These are phyloP conservation scores for Lactarius quietus DNA, from an alignment of 768 basidiomycete species.

Conservation along the genomic window DNA sequence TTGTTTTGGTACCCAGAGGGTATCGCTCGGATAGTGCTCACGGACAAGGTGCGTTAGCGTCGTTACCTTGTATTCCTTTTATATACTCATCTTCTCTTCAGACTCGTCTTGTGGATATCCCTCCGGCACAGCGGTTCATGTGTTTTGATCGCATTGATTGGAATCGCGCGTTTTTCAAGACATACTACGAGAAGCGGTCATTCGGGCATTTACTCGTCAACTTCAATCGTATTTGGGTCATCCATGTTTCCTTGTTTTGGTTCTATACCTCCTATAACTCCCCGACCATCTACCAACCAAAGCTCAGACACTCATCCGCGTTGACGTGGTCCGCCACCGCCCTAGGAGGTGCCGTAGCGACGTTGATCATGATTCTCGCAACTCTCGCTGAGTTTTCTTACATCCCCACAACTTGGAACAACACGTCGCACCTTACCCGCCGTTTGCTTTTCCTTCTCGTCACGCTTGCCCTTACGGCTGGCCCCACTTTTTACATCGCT, in stretches of 20 bases:
- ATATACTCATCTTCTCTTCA: constrained; percentile 31
- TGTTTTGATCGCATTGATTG: constrained; percentile 96
- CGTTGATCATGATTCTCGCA: constrained; percentile 92
- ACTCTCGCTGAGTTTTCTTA: constrained; percentile 95
- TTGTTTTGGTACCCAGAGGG: constrained; percentile 99
- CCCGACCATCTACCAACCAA: constrained; percentile 65
- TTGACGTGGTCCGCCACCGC: constrained; percentile 93
- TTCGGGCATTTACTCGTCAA: constrained; percentile 97
- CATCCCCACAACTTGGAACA: constrained; percentile 98
- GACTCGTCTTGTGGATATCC: constrained; percentile 88
- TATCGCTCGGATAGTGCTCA: constrained; percentile 84
- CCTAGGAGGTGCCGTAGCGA: constrained; percentile 94
- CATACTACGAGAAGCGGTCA: constrained; percentile 96
- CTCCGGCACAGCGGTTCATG: constrained; percentile 92
- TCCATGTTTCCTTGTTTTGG: constrained; percentile 92
- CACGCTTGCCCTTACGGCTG: constrained; percentile 86
- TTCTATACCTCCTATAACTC: constrained; percentile 96
- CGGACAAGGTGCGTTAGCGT: constrained; percentile 65
- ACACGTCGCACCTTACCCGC: constrained; percentile 92
- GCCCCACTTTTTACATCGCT: constrained; percentile 93
- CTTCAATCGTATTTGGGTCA: constrained; percentile 99
- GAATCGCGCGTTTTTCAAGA: constrained; percentile 97
- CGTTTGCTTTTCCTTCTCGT: constrained; percentile 86
- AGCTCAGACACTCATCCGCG: constrained; percentile 59
- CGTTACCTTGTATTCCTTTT: not conserved